A percentile compares a stretch with the other conserved stretches of the same genome.
Evolutionary conservation across 768 basidiomycete genomes (phyloP).

Genomic region (Phaeotremella fagi): DNA sequence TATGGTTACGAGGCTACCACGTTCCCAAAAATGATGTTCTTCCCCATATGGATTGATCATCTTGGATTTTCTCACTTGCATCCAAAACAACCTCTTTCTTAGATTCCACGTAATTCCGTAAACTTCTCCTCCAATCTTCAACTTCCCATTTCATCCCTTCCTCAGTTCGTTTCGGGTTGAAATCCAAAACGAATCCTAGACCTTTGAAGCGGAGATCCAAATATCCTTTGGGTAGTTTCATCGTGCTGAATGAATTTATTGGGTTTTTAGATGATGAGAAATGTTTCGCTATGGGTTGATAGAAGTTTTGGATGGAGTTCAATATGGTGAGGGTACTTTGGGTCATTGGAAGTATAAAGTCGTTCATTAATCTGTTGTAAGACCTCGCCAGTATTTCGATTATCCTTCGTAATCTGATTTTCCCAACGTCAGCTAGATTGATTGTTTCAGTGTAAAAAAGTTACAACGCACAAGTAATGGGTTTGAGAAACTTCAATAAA

Average conservation of each 20-base stretch:
- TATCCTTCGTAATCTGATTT: no score
- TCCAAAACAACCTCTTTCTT: neutral
- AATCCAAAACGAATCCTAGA: constrained; percentile 21
- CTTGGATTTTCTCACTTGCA: neutral
- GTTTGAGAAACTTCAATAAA: no score
- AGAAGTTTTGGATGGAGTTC: no score
- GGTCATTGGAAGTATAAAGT: no score
- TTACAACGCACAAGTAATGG: no score
- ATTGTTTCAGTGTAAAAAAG: no score
- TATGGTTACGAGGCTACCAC: neutral
- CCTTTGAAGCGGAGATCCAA: constrained; percentile 17
- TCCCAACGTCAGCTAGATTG: no score
- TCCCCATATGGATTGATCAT: neutral
- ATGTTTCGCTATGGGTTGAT: neutral
- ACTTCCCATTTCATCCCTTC: constrained; percentile 19
- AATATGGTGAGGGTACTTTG: no score
- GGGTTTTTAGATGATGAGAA: neutral
- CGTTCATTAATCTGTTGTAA: no score
- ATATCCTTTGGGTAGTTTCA: constrained; percentile 14
- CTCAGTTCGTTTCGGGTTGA: constrained; percentile 14
- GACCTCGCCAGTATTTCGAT: no score
- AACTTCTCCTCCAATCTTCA: neutral
- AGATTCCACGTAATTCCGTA: neutral
- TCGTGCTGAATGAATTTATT: no score
- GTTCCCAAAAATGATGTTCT: neutral